Percentiles rank a stretch among this genome's conserved stretches.
These are phyloP conservation scores for Salix viminalis DNA, from an alignment of 345 rosid species.

Conservation along the genomic window DNA sequence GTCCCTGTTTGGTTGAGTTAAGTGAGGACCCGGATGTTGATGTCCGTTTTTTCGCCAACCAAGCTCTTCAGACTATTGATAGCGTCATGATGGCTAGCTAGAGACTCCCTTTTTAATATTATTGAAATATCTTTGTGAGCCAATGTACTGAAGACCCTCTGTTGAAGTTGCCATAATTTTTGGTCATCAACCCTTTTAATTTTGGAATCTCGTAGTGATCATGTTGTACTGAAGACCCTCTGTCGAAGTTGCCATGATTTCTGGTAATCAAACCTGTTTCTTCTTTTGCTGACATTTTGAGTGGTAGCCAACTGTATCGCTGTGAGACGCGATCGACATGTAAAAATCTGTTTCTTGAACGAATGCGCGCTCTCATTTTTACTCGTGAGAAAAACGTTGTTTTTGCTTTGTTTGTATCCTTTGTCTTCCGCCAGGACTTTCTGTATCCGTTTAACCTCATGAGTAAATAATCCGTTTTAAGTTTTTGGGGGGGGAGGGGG, in stretches of 20 bases:
- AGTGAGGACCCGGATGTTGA: constrained; percentile 93
- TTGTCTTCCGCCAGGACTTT: not conserved
- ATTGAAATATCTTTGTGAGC: not conserved
- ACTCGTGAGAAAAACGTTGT: not conserved
- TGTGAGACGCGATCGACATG: not conserved
- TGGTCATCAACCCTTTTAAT: not conserved
- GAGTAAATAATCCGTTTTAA: no score
- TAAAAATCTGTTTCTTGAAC: not conserved
- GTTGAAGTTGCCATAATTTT: constrained; percentile 5
- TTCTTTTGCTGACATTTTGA: not conserved
- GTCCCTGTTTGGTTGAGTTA: constrained; percentile 76
- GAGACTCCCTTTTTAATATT: not conserved
- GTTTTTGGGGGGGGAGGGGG: no score
- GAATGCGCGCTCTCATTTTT: not conserved
- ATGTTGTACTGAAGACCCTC: not conserved
- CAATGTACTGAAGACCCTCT: not conserved
- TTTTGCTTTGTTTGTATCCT: not conserved
- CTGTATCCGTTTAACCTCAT: not conserved
- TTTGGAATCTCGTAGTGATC: not conserved
- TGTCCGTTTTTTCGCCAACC: constrained; percentile 77
- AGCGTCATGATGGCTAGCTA: constrained; percentile 73
- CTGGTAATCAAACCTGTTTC: not conserved
- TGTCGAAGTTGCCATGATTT: not conserved
- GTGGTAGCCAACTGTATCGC: not conserved
- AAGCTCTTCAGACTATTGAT: constrained; percentile 73